These are phyloP conservation scores for Chaetomium cochliodes DNA, from an alignment of 495 filamentous ascomycete species.

Conservation along the genomic window DNA sequence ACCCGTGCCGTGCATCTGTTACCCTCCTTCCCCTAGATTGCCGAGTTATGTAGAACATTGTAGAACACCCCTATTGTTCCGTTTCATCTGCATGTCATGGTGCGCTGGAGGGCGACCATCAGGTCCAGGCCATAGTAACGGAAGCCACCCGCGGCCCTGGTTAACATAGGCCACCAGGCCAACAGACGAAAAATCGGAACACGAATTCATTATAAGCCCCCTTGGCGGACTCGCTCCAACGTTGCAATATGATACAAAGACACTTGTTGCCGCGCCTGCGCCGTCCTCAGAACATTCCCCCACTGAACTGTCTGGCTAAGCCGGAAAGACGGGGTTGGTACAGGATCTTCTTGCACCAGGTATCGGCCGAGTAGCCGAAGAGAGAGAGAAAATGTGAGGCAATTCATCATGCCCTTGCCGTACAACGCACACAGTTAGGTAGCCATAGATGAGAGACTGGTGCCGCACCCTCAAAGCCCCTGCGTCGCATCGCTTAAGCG, in stretches of 20 bases:
- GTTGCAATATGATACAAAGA: not conserved
- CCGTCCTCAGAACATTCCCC: not conserved
- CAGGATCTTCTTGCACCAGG: not conserved
- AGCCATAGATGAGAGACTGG: not conserved
- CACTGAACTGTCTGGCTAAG: not conserved
- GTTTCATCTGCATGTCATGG: not conserved
- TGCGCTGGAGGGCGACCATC: not conserved
- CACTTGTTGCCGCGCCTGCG: constrained; percentile 3
- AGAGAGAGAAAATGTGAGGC: not conserved
- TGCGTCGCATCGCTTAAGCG: not conserved
- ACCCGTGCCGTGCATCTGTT: constrained; percentile 14
- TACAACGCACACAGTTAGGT: not conserved
- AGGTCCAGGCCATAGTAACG: not conserved
- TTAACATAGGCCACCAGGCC: not conserved
- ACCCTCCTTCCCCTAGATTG: not conserved
- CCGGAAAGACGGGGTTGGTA: not conserved
- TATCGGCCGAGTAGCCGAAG: not conserved
- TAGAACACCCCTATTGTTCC: not conserved
- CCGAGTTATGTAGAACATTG: not conserved
- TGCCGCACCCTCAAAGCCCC: not conserved
- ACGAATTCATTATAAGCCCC: not conserved
- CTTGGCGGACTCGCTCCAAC: not conserved
- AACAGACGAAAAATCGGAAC: not conserved
- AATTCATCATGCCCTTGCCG: not conserved
- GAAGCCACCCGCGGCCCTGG: not conserved